Evolutionary conservation across 2,329 filamentous ascomycete species (phyloP).

Genomic region (Sodiomyces alkalinus): DNA sequence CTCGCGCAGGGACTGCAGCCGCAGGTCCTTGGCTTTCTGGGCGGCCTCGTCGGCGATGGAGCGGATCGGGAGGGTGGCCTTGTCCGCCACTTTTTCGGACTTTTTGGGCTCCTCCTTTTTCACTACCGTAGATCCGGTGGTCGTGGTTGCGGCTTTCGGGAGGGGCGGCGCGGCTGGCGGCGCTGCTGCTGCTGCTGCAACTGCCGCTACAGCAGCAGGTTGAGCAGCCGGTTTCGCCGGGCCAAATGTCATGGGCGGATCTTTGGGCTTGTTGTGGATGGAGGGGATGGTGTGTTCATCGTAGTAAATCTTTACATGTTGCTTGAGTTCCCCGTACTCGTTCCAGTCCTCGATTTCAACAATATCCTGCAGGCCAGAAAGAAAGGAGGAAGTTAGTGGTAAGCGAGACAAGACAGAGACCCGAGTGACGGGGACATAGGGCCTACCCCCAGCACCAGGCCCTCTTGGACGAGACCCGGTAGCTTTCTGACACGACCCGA

Average conservation of each 20-base stretch:
- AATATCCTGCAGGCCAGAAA: conserved; percentile 68
- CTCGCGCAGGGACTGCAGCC: conserved; percentile 35
- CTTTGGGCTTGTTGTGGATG: conserved; percentile 35
- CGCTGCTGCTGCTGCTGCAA: conserved; percentile 5
- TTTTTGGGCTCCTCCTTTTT: conserved; percentile 13
- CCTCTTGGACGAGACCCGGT: conserved; percentile 77
- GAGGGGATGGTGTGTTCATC: conserved; percentile 45
- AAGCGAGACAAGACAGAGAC: too few relatives aligned
- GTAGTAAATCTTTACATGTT: conserved; percentile 59
- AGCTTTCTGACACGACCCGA: conserved; percentile 55
- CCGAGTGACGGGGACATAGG: conserved; percentile 1
- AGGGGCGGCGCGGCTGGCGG: conserved; percentile 15
- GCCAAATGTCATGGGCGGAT: conserved; percentile 15
- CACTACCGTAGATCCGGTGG: neutral
- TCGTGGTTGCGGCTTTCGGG: conserved; percentile 8
- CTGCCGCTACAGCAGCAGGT: conserved; percentile 1
- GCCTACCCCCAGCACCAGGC: conserved; percentile 68
- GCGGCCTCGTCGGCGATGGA: conserved; percentile 51
- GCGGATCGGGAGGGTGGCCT: conserved; percentile 27
- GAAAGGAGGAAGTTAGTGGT: conserved; percentile 2
- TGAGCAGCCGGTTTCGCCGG: conserved; percentile 7
- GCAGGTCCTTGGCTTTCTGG: conserved; percentile 45
- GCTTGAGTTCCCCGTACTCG: conserved; percentile 88
- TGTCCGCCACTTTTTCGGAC: conserved; percentile 7
- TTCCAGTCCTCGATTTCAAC: conserved; percentile 98